Evolutionary conservation across 805 yeast species (phyloP).

Genomic region (Candida vartiovaarae): DNA sequence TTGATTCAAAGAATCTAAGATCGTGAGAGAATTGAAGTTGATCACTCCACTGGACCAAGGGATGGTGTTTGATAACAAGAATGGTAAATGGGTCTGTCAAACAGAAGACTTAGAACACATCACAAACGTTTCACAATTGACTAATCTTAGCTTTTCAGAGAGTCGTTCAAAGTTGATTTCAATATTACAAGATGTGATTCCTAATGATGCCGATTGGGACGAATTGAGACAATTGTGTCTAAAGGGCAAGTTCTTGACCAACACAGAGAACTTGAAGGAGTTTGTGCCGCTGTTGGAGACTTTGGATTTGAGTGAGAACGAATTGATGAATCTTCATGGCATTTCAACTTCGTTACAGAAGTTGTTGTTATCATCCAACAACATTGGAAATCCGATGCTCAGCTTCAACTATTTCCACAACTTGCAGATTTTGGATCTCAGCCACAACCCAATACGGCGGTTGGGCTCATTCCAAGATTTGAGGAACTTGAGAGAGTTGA

Average conservation of each 20-base stretch:
- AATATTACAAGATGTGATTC: slow-evolving; percentile 32
- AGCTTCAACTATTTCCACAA: slow-evolving; percentile 9
- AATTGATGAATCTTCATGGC: slow-evolving; percentile 18
- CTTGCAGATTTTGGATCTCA: slow-evolving; percentile 29
- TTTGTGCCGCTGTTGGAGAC: slow-evolving; percentile 27
- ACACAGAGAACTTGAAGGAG: too few relatives aligned
- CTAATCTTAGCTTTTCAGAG: slow-evolving; percentile 33
- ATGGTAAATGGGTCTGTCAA: slow-evolving; percentile 5
- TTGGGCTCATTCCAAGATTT: slow-evolving; percentile 23
- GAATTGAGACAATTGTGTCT: slow-evolving; percentile 14
- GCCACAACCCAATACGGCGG: slow-evolving; percentile 32
- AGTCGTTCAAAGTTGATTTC: slow-evolving; percentile 34
- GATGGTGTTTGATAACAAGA: slow-evolving; percentile 1
- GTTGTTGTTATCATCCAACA: background rate
- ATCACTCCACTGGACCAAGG: background rate
- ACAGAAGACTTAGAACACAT: slow-evolving; percentile 32
- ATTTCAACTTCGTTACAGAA: slow-evolving; percentile 6
- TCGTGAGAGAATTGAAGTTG: too few relatives aligned
- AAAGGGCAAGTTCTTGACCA: slow-evolving; percentile 25
- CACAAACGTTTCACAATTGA: slow-evolving; percentile 23
- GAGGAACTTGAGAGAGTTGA: slow-evolving; percentile 19
- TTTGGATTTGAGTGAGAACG: slow-evolving; percentile 10
- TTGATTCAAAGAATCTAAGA: too few relatives aligned
- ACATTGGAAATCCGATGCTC: background rate
- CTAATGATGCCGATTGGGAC: slow-evolving; percentile 34